phyloP scores from a whole-genome alignment of 352 stramenopile genomes.

The Phytophthora melonis region DNA sequence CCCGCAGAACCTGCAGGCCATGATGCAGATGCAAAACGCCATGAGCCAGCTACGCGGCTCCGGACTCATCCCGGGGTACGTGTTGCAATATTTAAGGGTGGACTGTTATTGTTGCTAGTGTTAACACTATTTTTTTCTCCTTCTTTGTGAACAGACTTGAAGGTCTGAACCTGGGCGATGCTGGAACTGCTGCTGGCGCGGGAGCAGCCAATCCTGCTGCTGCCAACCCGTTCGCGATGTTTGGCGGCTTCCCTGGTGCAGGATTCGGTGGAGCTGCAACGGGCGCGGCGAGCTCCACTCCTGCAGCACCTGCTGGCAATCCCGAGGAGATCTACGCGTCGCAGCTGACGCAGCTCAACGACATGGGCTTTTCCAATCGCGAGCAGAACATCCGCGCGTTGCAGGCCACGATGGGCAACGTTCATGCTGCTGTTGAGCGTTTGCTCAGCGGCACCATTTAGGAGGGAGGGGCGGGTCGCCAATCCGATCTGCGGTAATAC shows the following conservation, averaged over 20 bases:
- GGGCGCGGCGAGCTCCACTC: slow-evolving; percentile 19
- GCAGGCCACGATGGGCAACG: slow-evolving; percentile 88
- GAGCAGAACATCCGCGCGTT: slow-evolving; percentile 90
- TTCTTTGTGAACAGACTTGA: slow-evolving; percentile 47
- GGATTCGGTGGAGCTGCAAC: slow-evolving; percentile 7
- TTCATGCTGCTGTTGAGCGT: slow-evolving; percentile 91
- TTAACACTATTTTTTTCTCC: slow-evolving; percentile 7
- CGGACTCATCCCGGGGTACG: slow-evolving; percentile 76
- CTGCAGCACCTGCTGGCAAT: slow-evolving; percentile 58
- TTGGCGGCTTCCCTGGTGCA: slow-evolving; percentile 51
- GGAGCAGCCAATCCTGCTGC: slow-evolving; percentile 25
- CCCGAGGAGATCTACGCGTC: slow-evolving; percentile 87
- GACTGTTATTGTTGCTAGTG: not conserved
- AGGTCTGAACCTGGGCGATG: slow-evolving; percentile 53
- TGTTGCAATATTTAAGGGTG: not conserved
- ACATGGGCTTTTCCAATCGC: slow-evolving; percentile 93
- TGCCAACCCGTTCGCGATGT: slow-evolving; percentile 64
- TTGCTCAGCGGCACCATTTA: slow-evolving; percentile 82
- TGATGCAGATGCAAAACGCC: slow-evolving; percentile 92
- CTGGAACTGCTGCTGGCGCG: slow-evolving; percentile 10
- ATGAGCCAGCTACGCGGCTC: slow-evolving; percentile 86
- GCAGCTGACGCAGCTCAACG: slow-evolving; percentile 89
- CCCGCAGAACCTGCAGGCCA: slow-evolving; percentile 91
- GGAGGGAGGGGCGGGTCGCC: slow-evolving; percentile 1
- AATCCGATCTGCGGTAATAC: not conserved